Conservation (phyloP, 2,329 filamentous ascomycete genomes). For the Colletotrichum sp. region DNA sequence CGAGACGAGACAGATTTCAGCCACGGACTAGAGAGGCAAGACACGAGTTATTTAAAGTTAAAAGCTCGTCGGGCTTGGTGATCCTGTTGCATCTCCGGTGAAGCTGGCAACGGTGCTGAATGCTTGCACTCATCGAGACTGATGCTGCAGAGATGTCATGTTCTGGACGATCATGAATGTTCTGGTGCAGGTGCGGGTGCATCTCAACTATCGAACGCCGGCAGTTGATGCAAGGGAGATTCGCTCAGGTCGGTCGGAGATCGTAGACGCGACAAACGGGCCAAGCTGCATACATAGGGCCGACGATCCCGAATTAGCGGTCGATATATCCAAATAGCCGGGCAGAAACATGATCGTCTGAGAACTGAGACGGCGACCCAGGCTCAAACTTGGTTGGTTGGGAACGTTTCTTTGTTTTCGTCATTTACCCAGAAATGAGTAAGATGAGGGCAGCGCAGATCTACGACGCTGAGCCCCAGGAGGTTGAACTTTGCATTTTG, state of each 20-base stretch:
- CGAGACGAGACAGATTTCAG: neutral
- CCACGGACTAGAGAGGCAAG: neutral
- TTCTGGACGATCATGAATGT: neutral
- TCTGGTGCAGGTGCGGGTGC: neutral
- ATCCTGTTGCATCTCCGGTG: neutral
- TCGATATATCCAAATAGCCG: neutral
- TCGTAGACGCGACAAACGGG: neutral
- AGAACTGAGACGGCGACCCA: neutral
- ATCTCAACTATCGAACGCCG: neutral
- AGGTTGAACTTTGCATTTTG: neutral
- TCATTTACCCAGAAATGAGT: neutral
- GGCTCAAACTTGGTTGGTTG: neutral
- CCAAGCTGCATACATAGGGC: neutral
- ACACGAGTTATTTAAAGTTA: neutral
- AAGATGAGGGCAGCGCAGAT: slow-evolving; percentile 8
- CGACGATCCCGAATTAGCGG: neutral
- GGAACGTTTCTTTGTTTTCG: neutral
- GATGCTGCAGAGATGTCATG: neutral
- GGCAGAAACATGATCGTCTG: neutral
- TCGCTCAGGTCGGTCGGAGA: neutral
- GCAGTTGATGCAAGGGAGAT: neutral
- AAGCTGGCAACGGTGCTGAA: neutral
- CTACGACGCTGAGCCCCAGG: neutral
- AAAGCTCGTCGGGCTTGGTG: neutral
- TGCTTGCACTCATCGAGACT: neutral